phyloP scores from a whole-genome alignment of 768 basidiomycete genomes.

The Sarcomyxa edulis region DNA sequence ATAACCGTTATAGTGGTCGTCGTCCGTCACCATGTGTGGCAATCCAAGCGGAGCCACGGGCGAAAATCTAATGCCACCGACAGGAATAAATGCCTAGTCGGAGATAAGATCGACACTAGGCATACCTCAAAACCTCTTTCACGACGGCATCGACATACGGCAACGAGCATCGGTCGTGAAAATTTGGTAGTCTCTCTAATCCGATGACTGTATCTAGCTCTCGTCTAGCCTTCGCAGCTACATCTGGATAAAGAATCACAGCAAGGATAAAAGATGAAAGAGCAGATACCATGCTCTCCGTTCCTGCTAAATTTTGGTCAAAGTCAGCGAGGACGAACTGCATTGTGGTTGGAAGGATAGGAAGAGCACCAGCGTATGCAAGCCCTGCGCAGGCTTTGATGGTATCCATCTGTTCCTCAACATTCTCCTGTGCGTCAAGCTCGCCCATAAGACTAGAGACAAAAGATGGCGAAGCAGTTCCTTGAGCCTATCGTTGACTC shows the following conservation, averaged over 20 bases:
- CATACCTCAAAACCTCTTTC: slow-evolving; percentile 33
- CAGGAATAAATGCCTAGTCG: background rate
- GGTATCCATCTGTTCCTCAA: slow-evolving; percentile 18
- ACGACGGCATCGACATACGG: slow-evolving; percentile 39
- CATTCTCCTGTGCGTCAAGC: slow-evolving; percentile 15
- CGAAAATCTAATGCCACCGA: background rate
- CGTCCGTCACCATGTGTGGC: slow-evolving; percentile 40
- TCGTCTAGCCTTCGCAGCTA: slow-evolving; percentile 22
- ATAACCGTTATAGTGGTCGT: slow-evolving; percentile 35
- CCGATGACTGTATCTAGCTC: slow-evolving; percentile 27
- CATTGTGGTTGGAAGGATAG: background rate
- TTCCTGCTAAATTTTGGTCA: slow-evolving; percentile 24
- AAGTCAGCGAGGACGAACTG: background rate
- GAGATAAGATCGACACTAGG: no score
- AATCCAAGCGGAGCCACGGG: slow-evolving; percentile 20
- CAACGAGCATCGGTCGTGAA: slow-evolving; percentile 19
- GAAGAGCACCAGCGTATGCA: slow-evolving; percentile 27
- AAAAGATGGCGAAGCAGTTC: slow-evolving; percentile 28
- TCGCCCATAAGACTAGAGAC: slow-evolving; percentile 23
- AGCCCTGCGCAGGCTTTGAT: slow-evolving; percentile 32
- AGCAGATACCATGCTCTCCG: slow-evolving; percentile 34
- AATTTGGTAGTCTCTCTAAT: slow-evolving; percentile 10
- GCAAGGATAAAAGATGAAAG: slow-evolving; percentile 30
- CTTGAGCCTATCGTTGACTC: no score
- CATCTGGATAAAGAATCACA: slow-evolving; percentile 28